Percentiles rank a stretch among this genome's conserved stretches.
phyloP scores from a whole-genome alignment of 2,329 filamentous ascomycete species.

The Capronia epimyces region DNA sequence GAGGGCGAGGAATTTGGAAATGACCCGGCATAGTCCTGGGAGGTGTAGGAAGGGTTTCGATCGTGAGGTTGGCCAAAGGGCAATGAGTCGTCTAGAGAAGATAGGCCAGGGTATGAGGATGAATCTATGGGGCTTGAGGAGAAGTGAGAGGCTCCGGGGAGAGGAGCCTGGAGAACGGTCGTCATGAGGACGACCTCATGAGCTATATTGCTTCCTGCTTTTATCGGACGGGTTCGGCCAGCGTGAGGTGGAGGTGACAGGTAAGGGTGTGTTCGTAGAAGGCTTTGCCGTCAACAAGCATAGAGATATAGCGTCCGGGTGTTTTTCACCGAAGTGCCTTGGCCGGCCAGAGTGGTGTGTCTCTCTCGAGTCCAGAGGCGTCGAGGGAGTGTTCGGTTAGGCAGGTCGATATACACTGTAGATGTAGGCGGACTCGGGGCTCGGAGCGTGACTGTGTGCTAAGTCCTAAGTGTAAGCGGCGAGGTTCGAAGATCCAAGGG shows the following conservation, averaged over 20 bases:
- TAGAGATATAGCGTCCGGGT: not conserved
- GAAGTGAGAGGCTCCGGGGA: conserved; percentile 33
- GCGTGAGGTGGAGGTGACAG: not conserved
- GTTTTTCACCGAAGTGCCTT: not conserved
- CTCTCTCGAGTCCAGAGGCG: not conserved
- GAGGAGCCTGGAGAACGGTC: conserved; percentile 33
- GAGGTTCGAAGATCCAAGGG: not conserved
- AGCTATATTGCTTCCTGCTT: conserved; percentile 1
- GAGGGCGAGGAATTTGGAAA: conserved; percentile 35
- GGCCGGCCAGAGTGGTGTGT: not conserved
- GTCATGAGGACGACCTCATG: conserved; percentile 33
- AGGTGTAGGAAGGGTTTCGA: conserved; percentile 13
- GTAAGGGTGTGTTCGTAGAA: not conserved
- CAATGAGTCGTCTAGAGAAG: conserved; percentile 18
- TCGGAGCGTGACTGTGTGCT: not conserved
- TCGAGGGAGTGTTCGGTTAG: not conserved
- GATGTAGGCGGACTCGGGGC: not conserved
- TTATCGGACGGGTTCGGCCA: not conserved
- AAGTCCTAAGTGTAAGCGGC: not conserved
- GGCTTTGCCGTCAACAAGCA: not conserved
- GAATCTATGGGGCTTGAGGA: conserved; percentile 33
- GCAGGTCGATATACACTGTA: not conserved
- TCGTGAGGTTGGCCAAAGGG: conserved; percentile 16
- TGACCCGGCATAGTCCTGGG: conserved; percentile 17
- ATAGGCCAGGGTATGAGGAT: conserved; percentile 24